Percentiles rank a stretch among this genome's conserved stretches.
These are phyloP conservation scores for Lentinula sp. DNA, from an alignment of 768 basidiomycete species.

Conservation along the genomic window DNA sequence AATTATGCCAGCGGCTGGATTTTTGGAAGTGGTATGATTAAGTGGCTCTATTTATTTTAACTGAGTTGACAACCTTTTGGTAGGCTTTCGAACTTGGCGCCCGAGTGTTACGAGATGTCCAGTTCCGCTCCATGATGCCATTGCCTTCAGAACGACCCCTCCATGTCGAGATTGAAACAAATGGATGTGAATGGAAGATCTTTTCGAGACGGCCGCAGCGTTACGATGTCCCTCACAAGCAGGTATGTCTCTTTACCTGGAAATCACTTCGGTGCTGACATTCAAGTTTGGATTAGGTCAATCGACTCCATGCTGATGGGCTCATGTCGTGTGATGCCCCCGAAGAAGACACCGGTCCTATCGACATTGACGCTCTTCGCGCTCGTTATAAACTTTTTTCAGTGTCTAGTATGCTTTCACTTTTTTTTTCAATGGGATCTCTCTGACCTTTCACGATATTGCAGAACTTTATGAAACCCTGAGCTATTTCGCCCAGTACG, in stretches of 20 bases:
- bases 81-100: constrained; percentile 11
- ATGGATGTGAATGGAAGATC: neutral
- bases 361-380: neutral
- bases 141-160: constrained; percentile 8
- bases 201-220: neutral
- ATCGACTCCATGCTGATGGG: neutral
- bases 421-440: no score
- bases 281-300: neutral
- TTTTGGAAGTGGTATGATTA: constrained; percentile 21
- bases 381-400: no score
- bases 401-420: no score
- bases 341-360: no score
- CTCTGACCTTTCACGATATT: no score
- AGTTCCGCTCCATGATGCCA: constrained; percentile 14
- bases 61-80: neutral
- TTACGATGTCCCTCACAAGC: neutral
- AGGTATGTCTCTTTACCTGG: neutral
- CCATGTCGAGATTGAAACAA: neutral
- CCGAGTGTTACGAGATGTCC: constrained; percentile 14
- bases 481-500: neutral
- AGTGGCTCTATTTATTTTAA: no score
- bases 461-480: neutral
- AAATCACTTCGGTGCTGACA: neutral
- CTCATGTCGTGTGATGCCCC: no score
- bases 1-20: constrained; percentile 37